Base-by-base conservation (phyloP, 73 alveolate genomes). In the Paramecium primaurelia region DNA sequence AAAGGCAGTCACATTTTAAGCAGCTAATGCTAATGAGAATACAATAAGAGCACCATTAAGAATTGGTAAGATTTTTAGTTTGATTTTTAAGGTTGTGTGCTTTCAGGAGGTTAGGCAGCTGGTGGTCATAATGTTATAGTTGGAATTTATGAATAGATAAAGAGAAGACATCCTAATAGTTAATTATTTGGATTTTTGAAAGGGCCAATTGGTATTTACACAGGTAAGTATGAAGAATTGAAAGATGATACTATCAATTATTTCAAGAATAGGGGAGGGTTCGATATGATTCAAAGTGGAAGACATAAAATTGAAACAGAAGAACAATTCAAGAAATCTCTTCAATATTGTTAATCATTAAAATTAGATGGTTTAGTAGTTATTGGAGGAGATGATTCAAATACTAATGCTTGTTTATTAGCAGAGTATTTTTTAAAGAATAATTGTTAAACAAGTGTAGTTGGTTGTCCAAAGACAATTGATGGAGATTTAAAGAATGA, bases 51-150 rank as follows among this genome's bases (percentile, higher is more conserved):
- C 91, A 80, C 91, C 91, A 6, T 36, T 80, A 4, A 22, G 91
- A 44, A 80, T 80, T 12, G 91, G 91, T 80, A 80, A 80, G 18
- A 38, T 14, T 20, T 80, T n/a, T 4, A 2, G 4, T 12, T 30
- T 20, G 84, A 20, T 22, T 36, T 92, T 80, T 26, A 58, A 45
- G 93, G 93, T 44, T 86, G 85, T 59, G 97, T 93, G 18, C 95
- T 96, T 1, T 92, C 97, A 80, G 99, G 99, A 22, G 99, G 99
- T 14, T 96, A 98, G 86, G 99, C 99, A 32, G 99, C 99, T 1
- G 99, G 99, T 59, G 99, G 99, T 10, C 99, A 98, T 93, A 98
- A 98, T 92, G 99, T 98, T 58, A 97, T 98, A 59, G 95, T 97
- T 9, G 99, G 99, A 51, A 89, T 98, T 14, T 98, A 90, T 86